Percentiles rank a stretch among this genome's conserved stretches.
phyloP scores from a whole-genome alignment of 495 filamentous ascomycete species.

The Melanomma pulvis-pyrius region DNA sequence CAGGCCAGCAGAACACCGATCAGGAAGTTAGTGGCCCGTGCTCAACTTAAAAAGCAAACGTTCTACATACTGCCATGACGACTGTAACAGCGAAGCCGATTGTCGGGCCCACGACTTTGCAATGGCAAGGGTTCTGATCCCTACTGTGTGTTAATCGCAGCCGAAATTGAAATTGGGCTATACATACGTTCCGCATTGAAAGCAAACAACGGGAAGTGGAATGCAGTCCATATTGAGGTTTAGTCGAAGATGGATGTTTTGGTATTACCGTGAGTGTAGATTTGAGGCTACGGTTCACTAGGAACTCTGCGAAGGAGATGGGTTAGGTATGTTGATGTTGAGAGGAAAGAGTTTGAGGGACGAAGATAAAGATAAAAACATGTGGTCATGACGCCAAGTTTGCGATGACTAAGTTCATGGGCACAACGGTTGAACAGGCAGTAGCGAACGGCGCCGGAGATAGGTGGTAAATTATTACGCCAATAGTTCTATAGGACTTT shows the following conservation, averaged over 20 bases:
- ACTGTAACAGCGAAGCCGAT: conserved; percentile 57
- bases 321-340: background rate
- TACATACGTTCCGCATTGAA: conserved; percentile 39
- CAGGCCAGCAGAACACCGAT: conserved; percentile 62
- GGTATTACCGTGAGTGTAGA: background rate
- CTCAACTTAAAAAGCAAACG: conserved; percentile 1
- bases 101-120: conserved; percentile 65
- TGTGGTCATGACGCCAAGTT: background rate
- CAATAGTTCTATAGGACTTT: background rate
- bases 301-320: background rate
- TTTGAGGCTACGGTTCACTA: background rate
- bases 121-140: conserved; percentile 62
- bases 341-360: background rate
- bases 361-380: background rate
- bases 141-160: background rate
- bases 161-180: background rate
- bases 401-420: background rate
- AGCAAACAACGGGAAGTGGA: conserved; percentile 33
- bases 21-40: conserved; percentile 15
- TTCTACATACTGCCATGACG: conserved; percentile 54
- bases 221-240: conserved; percentile 34
- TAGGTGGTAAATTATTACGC: background rate
- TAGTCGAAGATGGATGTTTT: background rate
- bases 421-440: background rate
- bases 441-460: background rate